Evolutionary conservation across 1,284 basidiomycete species (phyloP), one percentile per base, ranked within the genome.

Genomic region (Pseudozyma tsukubaensis): DNA sequence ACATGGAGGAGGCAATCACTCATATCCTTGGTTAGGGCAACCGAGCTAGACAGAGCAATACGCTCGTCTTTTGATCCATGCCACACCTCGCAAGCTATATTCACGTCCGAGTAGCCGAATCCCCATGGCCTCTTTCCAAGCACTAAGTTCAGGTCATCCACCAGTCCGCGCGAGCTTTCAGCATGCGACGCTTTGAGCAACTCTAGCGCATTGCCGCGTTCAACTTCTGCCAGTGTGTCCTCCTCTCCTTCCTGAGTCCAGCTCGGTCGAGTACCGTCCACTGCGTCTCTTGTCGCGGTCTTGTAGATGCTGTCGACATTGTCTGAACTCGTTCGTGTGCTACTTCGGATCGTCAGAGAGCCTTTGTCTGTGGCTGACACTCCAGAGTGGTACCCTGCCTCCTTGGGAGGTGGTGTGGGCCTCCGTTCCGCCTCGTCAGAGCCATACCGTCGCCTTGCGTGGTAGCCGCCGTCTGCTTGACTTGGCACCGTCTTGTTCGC

Each of bases 151-250:
- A 99, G 89, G 85, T 99, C 96, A 48, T 91, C 89, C 69, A 96
- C 94, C 1, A 92, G 92, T 44, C 96, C 96, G 69, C 91, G 91
- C 18, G 94, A 89, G 16, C 93, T 94, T 84, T 98, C 96, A 2
- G 94, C 92, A 83, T 97, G 95, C 5, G 94, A 96, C 0, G 96
- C 96, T 45, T 93, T 92, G 53, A 96, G 90, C 36, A 99, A 88
- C 1, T 94, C 94, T 67, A 92, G 85, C 4, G 85, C 85, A 19
- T 88, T 83, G 21, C 71, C 78, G 40, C 53, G 62, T n/a, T 59
- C 66, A 24, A 44, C 29, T n/a, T 61, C 61, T 44, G 42, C 36
- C n/a, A 43, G 45, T 51, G 32, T 40, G 36, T 36, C 16, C 8
- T 13, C 29, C 37, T 21, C 10, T 35, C 13, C n/a, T 51, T 29